Percentiles rank a stretch among this genome's conserved stretches.
Conservation (phyloP, 352 stramenopile genomes). For the Phytophthora meadii region DNA sequence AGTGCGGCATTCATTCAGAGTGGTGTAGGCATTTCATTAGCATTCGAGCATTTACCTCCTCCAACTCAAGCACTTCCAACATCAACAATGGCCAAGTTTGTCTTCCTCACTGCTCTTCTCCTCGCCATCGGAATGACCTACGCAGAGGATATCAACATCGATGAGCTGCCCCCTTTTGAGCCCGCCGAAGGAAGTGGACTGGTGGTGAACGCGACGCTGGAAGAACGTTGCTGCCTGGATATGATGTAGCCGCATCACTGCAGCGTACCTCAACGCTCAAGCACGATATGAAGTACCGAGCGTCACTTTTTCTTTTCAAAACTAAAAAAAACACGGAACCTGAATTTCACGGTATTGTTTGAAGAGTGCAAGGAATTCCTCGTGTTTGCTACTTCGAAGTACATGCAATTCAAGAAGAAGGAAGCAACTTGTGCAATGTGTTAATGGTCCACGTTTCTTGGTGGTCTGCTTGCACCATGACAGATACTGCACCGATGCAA, state of each 20-base stretch:
- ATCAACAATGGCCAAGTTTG: conserved; percentile 24
- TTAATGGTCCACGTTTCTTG: no score
- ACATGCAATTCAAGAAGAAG: no score
- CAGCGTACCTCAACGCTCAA: background rate
- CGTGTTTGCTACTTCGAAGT: no score
- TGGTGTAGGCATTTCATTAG: no score
- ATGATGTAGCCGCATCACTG: background rate
- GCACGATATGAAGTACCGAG: background rate
- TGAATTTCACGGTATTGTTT: no score
- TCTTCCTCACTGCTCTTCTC: conserved; percentile 23
- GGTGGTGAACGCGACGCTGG: conserved; percentile 16
- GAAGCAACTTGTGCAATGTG: no score
- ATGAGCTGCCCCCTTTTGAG: background rate
- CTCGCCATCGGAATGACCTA: conserved; percentile 12
- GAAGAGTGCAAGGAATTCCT: no score
- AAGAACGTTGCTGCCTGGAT: conserved; percentile 30
- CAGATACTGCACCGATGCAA: no score
- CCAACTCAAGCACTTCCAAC: conserved; percentile 11
- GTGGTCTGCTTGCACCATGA: no score
- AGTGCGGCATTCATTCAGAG: background rate
- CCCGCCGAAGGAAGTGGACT: conserved; percentile 4
- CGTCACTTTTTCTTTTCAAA: background rate
- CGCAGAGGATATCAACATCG: background rate
- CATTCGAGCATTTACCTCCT: conserved; percentile 23
- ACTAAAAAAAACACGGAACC: background rate